Evolutionary conservation across 306 rosid species (phyloP).

Genomic region (barrel medic (Medicago truncatula)): MtrunA17r5.0-ANR NC_053048.1:34147001-34147500

Average conservation of each 20-base stretch:
- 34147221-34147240: neutral
- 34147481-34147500: neutral
- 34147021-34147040: neutral
- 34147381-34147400: neutral
- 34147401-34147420: constrained; percentile 11
- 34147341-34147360: constrained; percentile 28
- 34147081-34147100: constrained; percentile 8
- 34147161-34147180: constrained; percentile 19
- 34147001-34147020: neutral
- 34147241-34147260: neutral
- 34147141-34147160: neutral
- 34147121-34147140: constrained; percentile 1
- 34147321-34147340: neutral
- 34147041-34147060: constrained; percentile 7
- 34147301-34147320: neutral
- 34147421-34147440: neutral
- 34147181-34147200: constrained; percentile 28
- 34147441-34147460: constrained; percentile 15
- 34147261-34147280: neutral
- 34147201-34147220: neutral
- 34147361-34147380: constrained; percentile 6
- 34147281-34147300: constrained; percentile 19
- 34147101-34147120: neutral
- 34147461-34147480: constrained; percentile 17
- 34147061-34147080: constrained; percentile 25